Base-by-base conservation (phyloP, 179 eudicot genomes). In the Heliamphora pulchella region DNA sequence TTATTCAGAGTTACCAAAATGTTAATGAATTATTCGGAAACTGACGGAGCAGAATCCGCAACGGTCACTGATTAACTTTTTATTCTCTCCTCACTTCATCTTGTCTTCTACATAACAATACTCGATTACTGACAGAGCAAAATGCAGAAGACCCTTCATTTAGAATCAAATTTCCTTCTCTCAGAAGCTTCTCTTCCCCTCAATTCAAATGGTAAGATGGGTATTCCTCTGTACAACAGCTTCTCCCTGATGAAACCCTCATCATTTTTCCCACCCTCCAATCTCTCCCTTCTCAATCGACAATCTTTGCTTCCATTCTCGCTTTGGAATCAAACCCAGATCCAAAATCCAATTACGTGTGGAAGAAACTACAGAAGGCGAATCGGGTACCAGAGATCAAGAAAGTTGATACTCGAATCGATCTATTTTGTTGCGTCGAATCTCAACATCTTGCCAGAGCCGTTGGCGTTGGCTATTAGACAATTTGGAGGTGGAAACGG, bases 371-470 rank as follows among this genome's bases (percentile, higher is more conserved):
- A 81, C 63, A 92, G 80, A 75, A 89, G 75, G 64, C 78, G 89
- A 88, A 89, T 77, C 50, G 87, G 88, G 81, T 85, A 86, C 31
- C 85, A 22, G 67, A 83, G 71, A 79, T 81, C 86, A 68, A 84
- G 71, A 74, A 84, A 78, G 39, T 66, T 83, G 59, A 20, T 91
- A 44, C 71, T 90, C 70, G 70, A 87, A 78, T 87, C 94, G 50
- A 83, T 89, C 18, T 85, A 85, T 76, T 48, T 80, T 68, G 51
- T 91, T 31, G 98, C 91, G 15, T 86, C 91, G 0, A 87, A 83
- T 39, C 86, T 90, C 77, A 85, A 82, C 81, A 76, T 93, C 59
- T 65, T 94, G 8, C 98, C 98, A 9, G 94, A 90, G 81, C 98
- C 98, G 0, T 66, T 89, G 18, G 91, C 88, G 78, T 85, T 85